Base-by-base conservation (phyloP, 2,329 filamentous ascomycete genomes). In the Dichotomopilus funicola region DNA sequence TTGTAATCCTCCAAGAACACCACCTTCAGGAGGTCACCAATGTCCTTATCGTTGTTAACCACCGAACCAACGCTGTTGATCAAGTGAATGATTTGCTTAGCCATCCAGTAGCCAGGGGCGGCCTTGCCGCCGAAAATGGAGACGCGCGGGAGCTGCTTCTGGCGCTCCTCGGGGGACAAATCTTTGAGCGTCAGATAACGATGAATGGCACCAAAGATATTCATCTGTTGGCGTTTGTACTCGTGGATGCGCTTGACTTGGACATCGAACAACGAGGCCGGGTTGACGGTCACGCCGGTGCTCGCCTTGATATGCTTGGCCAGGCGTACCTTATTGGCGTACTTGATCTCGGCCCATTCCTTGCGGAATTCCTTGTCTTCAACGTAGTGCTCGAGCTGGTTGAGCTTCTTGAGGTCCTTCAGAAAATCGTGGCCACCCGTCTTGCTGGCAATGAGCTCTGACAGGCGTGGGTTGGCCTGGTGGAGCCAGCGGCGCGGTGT, bases 171-270 rank as follows among this genome's bases (percentile, higher is more conserved):
- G 0, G 89, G 78, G 31, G 80, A 83, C 87, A 96, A 84, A 38
- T 82, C 80, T 76, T 97, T 99, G 70, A 99, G 86, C 11, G 82
- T 81, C 41, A 99, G 79, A 71, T 97, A 99, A 51, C 92, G 86
- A 71, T 96, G 89, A 63, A 99, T 97, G 59, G 96, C 90, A 56
- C 94, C 94, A 67, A 97, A 97, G 65, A 99, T 96, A 77, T 99
- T 99, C 71, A 99, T 85, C 73, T 99, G 94, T 73, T 99, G 92
- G 57, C 91, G 88, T 81, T 99, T 99, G 77, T 99, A 99, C 73
- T 99, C 94, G 72, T 99, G 94, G 63, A 99, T 99, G 67, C 94
- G 88, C 80, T 99, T 99, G 66, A 99, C 94, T 69, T 99, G 94
- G 9, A 99, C 88, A 68, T 99, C 94, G 65, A 99, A 99, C 13